Conservation (phyloP, 2,329 filamentous ascomycete species). For the Colletotrichum sp. region DNA sequence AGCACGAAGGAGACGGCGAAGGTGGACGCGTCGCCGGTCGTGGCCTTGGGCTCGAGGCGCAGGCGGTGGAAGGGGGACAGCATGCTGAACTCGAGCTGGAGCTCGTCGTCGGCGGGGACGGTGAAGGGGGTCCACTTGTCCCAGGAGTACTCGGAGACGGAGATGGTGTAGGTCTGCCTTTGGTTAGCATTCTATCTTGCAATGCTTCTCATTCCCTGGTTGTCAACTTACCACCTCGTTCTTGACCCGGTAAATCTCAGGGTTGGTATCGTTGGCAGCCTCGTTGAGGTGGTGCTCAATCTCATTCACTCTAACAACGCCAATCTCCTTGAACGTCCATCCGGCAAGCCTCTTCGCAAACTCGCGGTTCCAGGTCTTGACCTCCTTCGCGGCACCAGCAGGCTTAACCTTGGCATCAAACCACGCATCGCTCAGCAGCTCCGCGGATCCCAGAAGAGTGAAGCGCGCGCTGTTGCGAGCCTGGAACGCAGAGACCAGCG, state of each 20-base stretch:
- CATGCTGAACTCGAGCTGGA: slow-evolving; percentile 99
- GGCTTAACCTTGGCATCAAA: slow-evolving; percentile 81
- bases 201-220: accelerated
- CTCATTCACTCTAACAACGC: slow-evolving; percentile 83
- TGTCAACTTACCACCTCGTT: slow-evolving; percentile 83
- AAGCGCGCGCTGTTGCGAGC: slow-evolving; percentile 93
- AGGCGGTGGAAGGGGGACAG: slow-evolving; percentile 96
- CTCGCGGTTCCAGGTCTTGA: slow-evolving; percentile 77
- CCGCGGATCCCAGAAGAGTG: slow-evolving; percentile 82
- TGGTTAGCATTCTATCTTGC: slow-evolving; percentile 7
- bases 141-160: slow-evolving; percentile 83
- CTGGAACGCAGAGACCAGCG: slow-evolving; percentile 85
- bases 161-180: slow-evolving; percentile 80
- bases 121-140: slow-evolving; percentile 78
- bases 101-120: slow-evolving; percentile 69
- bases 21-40: slow-evolving; percentile 71
- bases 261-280: slow-evolving; percentile 70
- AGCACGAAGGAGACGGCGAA: slow-evolving; percentile 80
- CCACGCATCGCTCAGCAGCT: slow-evolving; percentile 89
- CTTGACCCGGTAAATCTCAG: slow-evolving; percentile 92
- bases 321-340: slow-evolving; percentile 97
- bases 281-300: slow-evolving; percentile 78
- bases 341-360: slow-evolving; percentile 86
- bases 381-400: slow-evolving; percentile 51
- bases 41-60: slow-evolving; percentile 63